Percentiles rank a stretch among this genome's conserved stretches.
phyloP scores from a whole-genome alignment of 2,329 filamentous ascomycete species.

The Epichloe baconii region DNA sequence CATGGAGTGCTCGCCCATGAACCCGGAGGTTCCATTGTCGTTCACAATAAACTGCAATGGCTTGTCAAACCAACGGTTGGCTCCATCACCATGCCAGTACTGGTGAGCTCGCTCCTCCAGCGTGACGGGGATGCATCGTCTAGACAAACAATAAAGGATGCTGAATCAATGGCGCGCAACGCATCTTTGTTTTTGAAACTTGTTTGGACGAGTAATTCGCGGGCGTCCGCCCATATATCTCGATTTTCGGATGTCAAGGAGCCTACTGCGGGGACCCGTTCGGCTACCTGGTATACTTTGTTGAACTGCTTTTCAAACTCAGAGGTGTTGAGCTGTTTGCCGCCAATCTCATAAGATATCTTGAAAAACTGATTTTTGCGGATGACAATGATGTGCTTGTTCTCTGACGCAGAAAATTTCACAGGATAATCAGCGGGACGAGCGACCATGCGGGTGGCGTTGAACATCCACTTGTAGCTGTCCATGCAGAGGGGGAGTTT shows the following conservation, averaged over 20 bases:
- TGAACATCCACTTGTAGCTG: slow-evolving; percentile 99
- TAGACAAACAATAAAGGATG: slow-evolving; percentile 84
- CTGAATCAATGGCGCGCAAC: slow-evolving; percentile 71
- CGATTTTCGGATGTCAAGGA: slow-evolving; percentile 84
- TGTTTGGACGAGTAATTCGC: slow-evolving; percentile 61
- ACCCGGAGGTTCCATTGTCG: slow-evolving; percentile 93
- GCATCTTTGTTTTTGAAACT: slow-evolving; percentile 65
- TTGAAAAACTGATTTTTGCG: slow-evolving; percentile 99
- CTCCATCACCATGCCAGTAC: slow-evolving; percentile 97
- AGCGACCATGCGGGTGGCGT: slow-evolving; percentile 72
- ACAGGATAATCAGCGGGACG: slow-evolving; percentile 69
- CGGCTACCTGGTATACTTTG: slow-evolving; percentile 64
- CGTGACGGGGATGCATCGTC: slow-evolving; percentile 82
- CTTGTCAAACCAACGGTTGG: slow-evolving; percentile 97
- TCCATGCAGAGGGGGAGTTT: slow-evolving; percentile 96
- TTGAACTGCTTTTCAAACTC: slow-evolving; percentile 88
- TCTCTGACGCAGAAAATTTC: slow-evolving; percentile 61
- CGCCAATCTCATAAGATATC: slow-evolving; percentile 66
- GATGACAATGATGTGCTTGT: slow-evolving; percentile 81
- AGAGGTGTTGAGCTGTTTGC: slow-evolving; percentile 72
- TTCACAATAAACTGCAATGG: slow-evolving; percentile 96
- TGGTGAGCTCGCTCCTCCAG: slow-evolving; percentile 89
- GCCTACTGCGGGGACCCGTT: slow-evolving; percentile 63
- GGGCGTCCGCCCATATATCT: slow-evolving; percentile 81
- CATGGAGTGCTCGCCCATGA: slow-evolving; percentile 99